A percentile compares a stretch with the other conserved stretches of the same genome.
These are phyloP conservation scores for Lineolata rhizophorae DNA, from an alignment of 495 filamentous ascomycete species.

Conservation along the genomic window DNA sequence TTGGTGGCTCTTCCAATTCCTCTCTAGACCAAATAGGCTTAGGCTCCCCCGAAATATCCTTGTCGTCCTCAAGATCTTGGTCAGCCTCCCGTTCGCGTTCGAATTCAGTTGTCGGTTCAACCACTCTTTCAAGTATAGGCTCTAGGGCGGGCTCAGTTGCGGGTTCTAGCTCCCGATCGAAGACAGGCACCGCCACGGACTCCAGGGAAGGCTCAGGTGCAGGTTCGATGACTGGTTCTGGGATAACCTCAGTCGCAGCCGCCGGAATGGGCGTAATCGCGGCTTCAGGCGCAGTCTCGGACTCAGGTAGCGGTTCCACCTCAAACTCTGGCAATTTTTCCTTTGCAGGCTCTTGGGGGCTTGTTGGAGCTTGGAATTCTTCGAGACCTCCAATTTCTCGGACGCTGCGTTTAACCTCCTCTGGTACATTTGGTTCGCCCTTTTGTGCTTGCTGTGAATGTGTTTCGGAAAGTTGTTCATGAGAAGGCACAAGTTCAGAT, in stretches of 20 bases:
- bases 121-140: not conserved
- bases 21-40: too few species aligned
- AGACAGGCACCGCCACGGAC: not conserved
- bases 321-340: not conserved
- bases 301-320: not conserved
- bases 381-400: not conserved
- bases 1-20: too few species aligned
- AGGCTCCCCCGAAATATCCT: too few species aligned
- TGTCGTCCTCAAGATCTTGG: too few species aligned
- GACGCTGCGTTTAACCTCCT: too few species aligned
- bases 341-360: not conserved
- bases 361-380: not conserved
- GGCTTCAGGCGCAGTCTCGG: not conserved
- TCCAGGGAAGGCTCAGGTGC: not conserved
- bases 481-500: too few species aligned
- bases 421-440: too few species aligned
- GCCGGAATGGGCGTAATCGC: not conserved
- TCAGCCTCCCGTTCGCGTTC: too few species aligned
- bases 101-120: too few species aligned
- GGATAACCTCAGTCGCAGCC: not conserved
- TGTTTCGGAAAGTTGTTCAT: too few species aligned
- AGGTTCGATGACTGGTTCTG: not conserved
- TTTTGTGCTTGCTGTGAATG: too few species aligned
- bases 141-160: not conserved
- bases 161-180: too few species aligned